A percentile compares a stretch with the other conserved stretches of the same genome.
phyloP scores from a whole-genome alignment of 805 yeast species.

The Clavispora carvajalis region DNA sequence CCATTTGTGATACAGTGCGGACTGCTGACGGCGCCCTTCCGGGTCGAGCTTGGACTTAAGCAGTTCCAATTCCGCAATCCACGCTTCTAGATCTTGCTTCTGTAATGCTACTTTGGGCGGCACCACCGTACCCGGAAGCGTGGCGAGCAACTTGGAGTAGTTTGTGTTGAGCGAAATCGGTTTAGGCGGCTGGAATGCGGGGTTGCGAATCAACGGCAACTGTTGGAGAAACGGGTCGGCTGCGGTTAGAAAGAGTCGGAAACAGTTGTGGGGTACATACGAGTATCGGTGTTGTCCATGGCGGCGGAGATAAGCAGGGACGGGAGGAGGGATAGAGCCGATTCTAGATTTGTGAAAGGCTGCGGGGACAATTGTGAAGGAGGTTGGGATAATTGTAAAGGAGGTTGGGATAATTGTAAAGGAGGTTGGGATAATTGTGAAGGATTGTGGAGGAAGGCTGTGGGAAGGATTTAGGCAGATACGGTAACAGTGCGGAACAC shows the following conservation, averaged over 20 bases:
- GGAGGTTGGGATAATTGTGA: too few relatives aligned
- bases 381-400: too few relatives aligned
- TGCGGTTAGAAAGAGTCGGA: slow-evolving; percentile 8
- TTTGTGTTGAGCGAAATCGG: slow-evolving; percentile 49
- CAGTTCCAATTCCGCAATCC: slow-evolving; percentile 22
- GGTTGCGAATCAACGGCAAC: slow-evolving; percentile 52
- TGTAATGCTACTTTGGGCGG: slow-evolving; percentile 34
- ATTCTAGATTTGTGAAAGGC: too few relatives aligned
- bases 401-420: too few relatives aligned
- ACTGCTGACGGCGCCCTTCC: slow-evolving; percentile 9
- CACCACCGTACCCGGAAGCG: slow-evolving; percentile 25
- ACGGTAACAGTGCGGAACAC: too few relatives aligned
- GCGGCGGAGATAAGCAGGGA: background rate
- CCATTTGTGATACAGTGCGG: slow-evolving; percentile 25
- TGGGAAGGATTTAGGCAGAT: too few relatives aligned
- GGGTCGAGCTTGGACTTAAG: slow-evolving; percentile 6
- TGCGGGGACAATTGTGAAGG: too few relatives aligned
- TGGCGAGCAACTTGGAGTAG: slow-evolving; percentile 36
- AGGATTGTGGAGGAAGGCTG: too few relatives aligned
- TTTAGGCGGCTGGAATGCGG: slow-evolving; percentile 47
- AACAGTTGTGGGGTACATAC: slow-evolving; percentile 1
- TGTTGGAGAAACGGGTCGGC: slow-evolving; percentile 47
- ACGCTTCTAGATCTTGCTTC: slow-evolving; percentile 20
- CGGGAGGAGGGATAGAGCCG: background rate
- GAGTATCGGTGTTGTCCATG: slow-evolving; percentile 5